Base-by-base conservation (phyloP, 352 stramenopile species). In the Phytophthora vignae region DNA sequence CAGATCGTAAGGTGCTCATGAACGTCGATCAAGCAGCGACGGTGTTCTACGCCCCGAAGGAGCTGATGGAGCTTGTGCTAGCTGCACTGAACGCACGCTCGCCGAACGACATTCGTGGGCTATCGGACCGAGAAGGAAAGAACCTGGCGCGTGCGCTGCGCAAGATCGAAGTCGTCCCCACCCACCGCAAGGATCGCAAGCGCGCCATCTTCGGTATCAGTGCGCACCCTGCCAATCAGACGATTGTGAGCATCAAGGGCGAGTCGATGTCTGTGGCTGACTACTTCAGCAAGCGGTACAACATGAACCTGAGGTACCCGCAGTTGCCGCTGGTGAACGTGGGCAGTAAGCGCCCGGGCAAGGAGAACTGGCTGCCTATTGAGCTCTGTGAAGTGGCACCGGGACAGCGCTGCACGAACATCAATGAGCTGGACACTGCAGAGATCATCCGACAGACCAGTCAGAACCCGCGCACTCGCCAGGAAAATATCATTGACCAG, bases 381-480 rank as follows among this genome's bases (percentile, higher is more conserved):
- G 90, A 97, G 63, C 36, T 96, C n/a, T 97, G 90, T 46, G 73
- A 90, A 50, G 84, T 94, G 9, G 79, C 85, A 0, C 78, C 84
- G 0, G 84, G 89, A 12, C 90, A 97, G 67, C 79, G 82, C 22
- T 92, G 90, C 40, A 54, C 83, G 0, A 90, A 91, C 49, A 91
- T 94, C 22, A 93, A 91, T 31, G 89, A 96, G 2, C 66, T 85
- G 22, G 84, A 97, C 59, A 95, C 88, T 22, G 85, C 88, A 12
- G 85, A 96, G 64, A 95, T 97, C 44, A 96, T 97, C 55, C 36
- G 52, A n/a, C 81, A 90, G 54, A 93, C 85, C 7, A 84, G 78
- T 50, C 73, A 89, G 64, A 73, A 73, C 22, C 85, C 85, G 2
- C 66, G 74, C 2, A 66, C 81, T 25, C 85, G 87, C 38, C 63